A percentile compares a stretch with the other conserved stretches of the same genome.
Evolutionary conservation across 129 eudicot species (phyloP).

Genomic region (Helichrysum umbraculigerum): DNA sequence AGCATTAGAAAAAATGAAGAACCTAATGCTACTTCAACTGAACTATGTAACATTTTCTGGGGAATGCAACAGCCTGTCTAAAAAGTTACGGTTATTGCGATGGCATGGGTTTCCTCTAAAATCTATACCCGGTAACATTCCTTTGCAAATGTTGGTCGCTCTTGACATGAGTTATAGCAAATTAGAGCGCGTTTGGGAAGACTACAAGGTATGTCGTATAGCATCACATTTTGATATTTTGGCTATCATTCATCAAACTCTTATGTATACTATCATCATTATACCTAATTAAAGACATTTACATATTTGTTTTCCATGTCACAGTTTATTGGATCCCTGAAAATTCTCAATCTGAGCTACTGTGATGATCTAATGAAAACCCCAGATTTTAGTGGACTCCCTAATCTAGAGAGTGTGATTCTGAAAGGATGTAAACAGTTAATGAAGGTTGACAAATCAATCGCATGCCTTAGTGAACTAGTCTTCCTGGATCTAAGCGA

Average conservation of each 20-base stretch:
- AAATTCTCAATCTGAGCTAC: slow-evolving; percentile 21
- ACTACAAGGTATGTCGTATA: slow-evolving; percentile 7
- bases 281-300: no score
- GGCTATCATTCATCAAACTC: no score
- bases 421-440: slow-evolving; percentile 5
- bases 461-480: neutral
- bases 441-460: neutral
- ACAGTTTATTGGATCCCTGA: slow-evolving; percentile 14
- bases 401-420: slow-evolving; percentile 1
- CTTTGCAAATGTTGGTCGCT: slow-evolving; percentile 15
- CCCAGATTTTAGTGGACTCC: slow-evolving; percentile 23
- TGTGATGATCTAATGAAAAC: slow-evolving; percentile 15
- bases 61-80: slow-evolving; percentile 22
- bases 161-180: slow-evolving; percentile 29
- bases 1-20: slow-evolving; percentile 27
- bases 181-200: slow-evolving; percentile 16
- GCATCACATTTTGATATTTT: no score
- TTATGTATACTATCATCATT: no score
- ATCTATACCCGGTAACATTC: slow-evolving; percentile 9
- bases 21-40: slow-evolving; percentile 13
- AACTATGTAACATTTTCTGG: slow-evolving; percentile 18
- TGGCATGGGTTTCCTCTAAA: slow-evolving; percentile 22
- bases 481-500: slow-evolving; percentile 5
- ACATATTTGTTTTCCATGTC: neutral
- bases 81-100: slow-evolving; percentile 14